Evolutionary conservation across 352 stramenopile genomes (phyloP).

Genomic region (Thalassiosira exigua): DNA sequence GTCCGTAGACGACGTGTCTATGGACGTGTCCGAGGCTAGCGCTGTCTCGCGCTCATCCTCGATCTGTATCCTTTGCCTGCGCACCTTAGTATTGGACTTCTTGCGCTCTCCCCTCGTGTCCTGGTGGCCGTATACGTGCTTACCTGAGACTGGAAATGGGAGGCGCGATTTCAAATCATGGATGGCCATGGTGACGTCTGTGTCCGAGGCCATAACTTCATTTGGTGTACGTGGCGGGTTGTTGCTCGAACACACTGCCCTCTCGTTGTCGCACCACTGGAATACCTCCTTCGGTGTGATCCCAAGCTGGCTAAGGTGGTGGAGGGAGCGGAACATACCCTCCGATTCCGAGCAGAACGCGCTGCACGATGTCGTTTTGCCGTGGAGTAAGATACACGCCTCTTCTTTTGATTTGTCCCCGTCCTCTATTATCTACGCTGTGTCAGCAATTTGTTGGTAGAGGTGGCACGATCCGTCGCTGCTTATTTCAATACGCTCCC

Average conservation of each 20-base stretch:
- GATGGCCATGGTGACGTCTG: constrained; percentile 26
- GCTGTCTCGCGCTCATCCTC: not conserved
- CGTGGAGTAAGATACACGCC: not conserved
- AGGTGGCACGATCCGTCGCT: constrained; percentile 10
- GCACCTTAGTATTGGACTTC: not conserved
- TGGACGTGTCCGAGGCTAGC: too few species aligned
- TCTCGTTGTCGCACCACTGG: constrained; percentile 41
- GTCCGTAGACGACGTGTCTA: too few species aligned
- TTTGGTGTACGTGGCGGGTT: not conserved
- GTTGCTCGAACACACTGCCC: not conserved
- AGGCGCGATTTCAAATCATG: not conserved
- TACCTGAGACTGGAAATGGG: not conserved
- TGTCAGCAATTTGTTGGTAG: not conserved
- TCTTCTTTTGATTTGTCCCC: not conserved
- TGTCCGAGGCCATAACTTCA: not conserved
- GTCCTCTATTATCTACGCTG: constrained; percentile 12
- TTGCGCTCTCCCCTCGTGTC: constrained; percentile 2
- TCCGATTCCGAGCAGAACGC: constrained; percentile 21
- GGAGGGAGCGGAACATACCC: constrained; percentile 8
- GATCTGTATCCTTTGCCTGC: not conserved
- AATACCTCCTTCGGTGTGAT: not conserved
- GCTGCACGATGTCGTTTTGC: not conserved
- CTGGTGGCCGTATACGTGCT: constrained; percentile 13
- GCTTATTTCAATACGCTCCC: not conserved
- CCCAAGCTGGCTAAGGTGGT: not conserved